Percentiles rank a stretch among this genome's conserved stretches.
phyloP scores from a whole-genome alignment of 768 basidiomycete species.

The Termitomyces sp. region DNA sequence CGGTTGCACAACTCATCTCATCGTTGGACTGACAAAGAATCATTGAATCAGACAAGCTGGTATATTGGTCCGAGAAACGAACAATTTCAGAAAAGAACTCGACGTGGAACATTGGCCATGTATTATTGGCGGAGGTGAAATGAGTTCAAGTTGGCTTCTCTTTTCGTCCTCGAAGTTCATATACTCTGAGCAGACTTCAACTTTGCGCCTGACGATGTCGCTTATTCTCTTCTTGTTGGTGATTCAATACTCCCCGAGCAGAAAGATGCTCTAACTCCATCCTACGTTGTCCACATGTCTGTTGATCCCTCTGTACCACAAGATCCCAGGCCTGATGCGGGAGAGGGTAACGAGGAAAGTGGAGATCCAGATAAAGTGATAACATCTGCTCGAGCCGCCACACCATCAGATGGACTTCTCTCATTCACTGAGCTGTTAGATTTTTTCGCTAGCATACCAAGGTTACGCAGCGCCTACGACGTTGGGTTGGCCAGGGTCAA shows the following conservation, averaged over 20 bases:
- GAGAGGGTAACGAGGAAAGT: slow-evolving; percentile 49
- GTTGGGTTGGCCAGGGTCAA: slow-evolving; percentile 37
- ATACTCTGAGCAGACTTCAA: slow-evolving; percentile 72
- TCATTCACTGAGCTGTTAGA: slow-evolving; percentile 51
- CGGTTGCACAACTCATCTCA: slow-evolving; percentile 2
- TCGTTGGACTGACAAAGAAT: background rate
- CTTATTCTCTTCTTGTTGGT: slow-evolving; percentile 75
- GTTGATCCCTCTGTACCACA: slow-evolving; percentile 58
- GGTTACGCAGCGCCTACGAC: slow-evolving; percentile 70
- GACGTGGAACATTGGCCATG: slow-evolving; percentile 65
- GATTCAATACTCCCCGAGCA: slow-evolving; percentile 57
- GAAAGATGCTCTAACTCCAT: slow-evolving; percentile 48
- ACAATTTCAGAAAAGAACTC: slow-evolving; percentile 50
- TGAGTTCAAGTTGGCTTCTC: background rate
- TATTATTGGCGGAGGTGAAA: slow-evolving; percentile 77
- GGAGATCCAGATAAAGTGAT: slow-evolving; percentile 70
- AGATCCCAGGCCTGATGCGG: slow-evolving; percentile 24
- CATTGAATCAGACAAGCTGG: slow-evolving; percentile 62
- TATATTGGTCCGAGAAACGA: slow-evolving; percentile 67
- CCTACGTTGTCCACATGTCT: slow-evolving; percentile 71
- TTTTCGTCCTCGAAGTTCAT: slow-evolving; percentile 1
- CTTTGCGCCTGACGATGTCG: slow-evolving; percentile 76
- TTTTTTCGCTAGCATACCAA: slow-evolving; percentile 39
- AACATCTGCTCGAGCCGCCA: slow-evolving; percentile 66
- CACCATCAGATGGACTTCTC: slow-evolving; percentile 67